Base-by-base conservation (phyloP, 192 early-diverging fungal species). In the Paraglomus occultum region DNA sequence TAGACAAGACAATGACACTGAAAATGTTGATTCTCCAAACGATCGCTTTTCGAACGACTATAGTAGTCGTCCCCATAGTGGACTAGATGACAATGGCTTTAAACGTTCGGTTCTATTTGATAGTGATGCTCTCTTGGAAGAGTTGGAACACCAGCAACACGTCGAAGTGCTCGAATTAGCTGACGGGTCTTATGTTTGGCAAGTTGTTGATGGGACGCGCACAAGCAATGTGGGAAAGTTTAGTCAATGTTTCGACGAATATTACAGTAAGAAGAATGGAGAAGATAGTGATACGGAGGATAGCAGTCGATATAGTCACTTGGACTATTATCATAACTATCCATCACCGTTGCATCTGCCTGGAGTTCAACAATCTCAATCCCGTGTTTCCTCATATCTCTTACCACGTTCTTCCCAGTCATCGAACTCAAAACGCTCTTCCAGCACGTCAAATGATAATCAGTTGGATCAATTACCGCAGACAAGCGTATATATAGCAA, bases 401-500 rank as follows among this genome's bases (percentile, higher is more conserved):
- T 3, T 31, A 18, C 8, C 43, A n/a, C 4, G 20, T 48, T 64
- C 63, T 5, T 23, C n/a, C 17, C 46, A 5, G 12, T 50, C 63
- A 45, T 31, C 63, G 1, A n/a, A 57, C 15, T 31, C 54, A 11
- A 12, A 23, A 23, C 14, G 40, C 23, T 12, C 40, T 9, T 18
- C 18, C 14, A 5, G n/a, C 39, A 38, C n/a, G 12, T 52, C 50
- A 18, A 48, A 54, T 9, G 23, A 38, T 12, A 20, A 68, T 44
- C 51, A 51, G 2, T 23, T 31, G 17, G 57, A 69, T 20, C 44
- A 39, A 48, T 38, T 69, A 47, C 67, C 67, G 14, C 42, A 54
- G 6, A 69, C 67, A 46, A 69, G 67, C 55, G 52, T 69, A 6
- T 69, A 69, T 57, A 40, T 69, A 38, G 67, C 67, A 17, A 69